Conservation (phyloP, 2,329 filamentous ascomycete genomes). For the Xylariaceae sp. region DNA sequence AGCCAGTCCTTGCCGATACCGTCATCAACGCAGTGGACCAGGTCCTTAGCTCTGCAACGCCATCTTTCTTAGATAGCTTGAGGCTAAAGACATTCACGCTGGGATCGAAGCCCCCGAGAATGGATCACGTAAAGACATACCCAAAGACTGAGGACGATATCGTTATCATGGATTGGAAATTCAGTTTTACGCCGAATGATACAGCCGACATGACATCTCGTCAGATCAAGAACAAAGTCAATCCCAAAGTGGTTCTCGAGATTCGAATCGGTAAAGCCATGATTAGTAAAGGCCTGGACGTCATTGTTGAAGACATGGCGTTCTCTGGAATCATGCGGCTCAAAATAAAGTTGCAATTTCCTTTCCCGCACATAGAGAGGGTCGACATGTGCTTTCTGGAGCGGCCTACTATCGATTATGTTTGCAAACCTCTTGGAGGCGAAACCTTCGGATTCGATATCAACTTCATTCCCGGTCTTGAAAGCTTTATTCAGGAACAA, state of each 20-base stretch:
- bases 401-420: conserved; percentile 86
- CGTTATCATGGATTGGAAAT: conserved; percentile 99
- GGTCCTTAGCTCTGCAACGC: conserved; percentile 87
- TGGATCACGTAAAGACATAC: conserved; percentile 98
- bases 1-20: conserved; percentile 85
- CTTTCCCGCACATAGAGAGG: conserved; percentile 91
- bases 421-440: conserved; percentile 94
- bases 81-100: conserved; percentile 91
- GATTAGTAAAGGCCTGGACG: conserved; percentile 93
- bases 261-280: conserved; percentile 93
- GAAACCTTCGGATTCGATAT: conserved; percentile 97
- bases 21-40: conserved; percentile 94
- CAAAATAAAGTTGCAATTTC: conserved; percentile 94
- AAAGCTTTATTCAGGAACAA: conserved; percentile 90
- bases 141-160: conserved; percentile 92
- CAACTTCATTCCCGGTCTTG: conserved; percentile 95
- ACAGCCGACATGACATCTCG: conserved; percentile 83
- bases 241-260: conserved; percentile 93
- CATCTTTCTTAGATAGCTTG: conserved; percentile 87
- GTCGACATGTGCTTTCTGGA: conserved; percentile 94
- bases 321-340: conserved; percentile 94
- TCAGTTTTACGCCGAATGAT: conserved; percentile 97
- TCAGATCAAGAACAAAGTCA: conserved; percentile 92
- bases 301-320: conserved; percentile 97
- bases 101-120: conserved; percentile 87